Base-by-base conservation (phyloP, 116 monocot genomes). In the Cymodocea nodosa region DNA sequence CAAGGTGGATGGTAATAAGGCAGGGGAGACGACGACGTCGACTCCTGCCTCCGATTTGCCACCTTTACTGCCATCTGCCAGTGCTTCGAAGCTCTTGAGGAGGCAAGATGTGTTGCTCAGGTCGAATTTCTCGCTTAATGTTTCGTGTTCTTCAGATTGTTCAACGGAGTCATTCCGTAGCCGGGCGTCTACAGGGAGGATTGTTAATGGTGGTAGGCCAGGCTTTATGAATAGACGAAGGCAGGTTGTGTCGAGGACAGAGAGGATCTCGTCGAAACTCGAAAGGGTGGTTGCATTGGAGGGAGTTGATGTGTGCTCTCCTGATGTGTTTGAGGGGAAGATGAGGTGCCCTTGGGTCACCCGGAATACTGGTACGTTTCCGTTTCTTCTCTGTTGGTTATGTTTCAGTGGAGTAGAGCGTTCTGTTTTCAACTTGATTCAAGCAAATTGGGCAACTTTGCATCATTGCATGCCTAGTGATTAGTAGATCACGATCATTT, bases 141-240 rank as follows among this genome's bases (percentile, higher is more conserved):
- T 78, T 22, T 97, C 95, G 65, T 97, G 83, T 74, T 90, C 91
- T n/a, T 97, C 95, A 36, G 91, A 97, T 70, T 87, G 83, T 36
- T 91, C 95, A 13, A 77, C 80, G 6, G 95, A 97, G 17, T 91
- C 90, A 5, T 91, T 90, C 66, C 83, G 84, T 23, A 91, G 95
- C 70, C 83, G 95, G 36, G 90, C 91, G 0, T 97, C 95, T 0
- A 97, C 95, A 0, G 90, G 87, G 15, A 79, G 91, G 70, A 85
- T 90, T 30, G 62, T 58, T 6, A 58, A 58, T 5, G 58, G 58
- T 25, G 22, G 36, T n/a, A 19, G 44, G 14, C 11, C 19, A 19
- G 2, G 35, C 7, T 17, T 36, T 37, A 34, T 15, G n/a, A 62
- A 39, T 18, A 35, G 44, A n/a, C 16, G 62, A 19, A 18, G 62